Conservation (phyloP, 2,329 filamentous ascomycete species). For the Fusarium illudens region DNA sequence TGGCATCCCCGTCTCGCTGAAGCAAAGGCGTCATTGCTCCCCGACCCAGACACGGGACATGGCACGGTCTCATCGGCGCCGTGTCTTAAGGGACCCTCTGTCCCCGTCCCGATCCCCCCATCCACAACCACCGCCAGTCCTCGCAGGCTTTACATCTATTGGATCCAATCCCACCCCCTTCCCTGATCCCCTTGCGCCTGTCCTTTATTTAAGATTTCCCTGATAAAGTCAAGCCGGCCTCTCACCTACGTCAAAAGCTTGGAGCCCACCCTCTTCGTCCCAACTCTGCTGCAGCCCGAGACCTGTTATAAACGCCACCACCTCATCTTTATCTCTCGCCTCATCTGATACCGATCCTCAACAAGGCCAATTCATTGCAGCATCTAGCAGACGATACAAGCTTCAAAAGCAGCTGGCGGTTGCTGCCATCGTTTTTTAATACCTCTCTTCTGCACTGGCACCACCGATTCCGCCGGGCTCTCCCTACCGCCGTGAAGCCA, state of each 20-base stretch:
- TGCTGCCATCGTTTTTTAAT: neutral
- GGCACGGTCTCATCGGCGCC: constrained; percentile 28
- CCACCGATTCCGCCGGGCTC: neutral
- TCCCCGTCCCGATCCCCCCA: constrained; percentile 10
- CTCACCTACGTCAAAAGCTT: constrained; percentile 17
- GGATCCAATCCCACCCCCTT: constrained; percentile 11
- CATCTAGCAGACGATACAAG: neutral
- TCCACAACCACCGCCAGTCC: constrained; percentile 23
- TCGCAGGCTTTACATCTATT: constrained; percentile 10
- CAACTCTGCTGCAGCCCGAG: constrained; percentile 5
- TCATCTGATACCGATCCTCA: constrained; percentile 1
- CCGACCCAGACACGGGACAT: constrained; percentile 33
- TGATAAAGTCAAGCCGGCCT: constrained; percentile 10
- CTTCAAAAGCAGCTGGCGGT: constrained; percentile 3
- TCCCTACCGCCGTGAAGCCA: neutral
- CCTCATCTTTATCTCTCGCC: constrained; percentile 7
- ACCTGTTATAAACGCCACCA: constrained; percentile 20
- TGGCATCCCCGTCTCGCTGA: constrained; percentile 32
- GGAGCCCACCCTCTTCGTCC: constrained; percentile 13
- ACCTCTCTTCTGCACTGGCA: neutral
- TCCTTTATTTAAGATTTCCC: constrained; percentile 4
- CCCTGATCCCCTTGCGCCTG: neutral
- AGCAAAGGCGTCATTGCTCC: constrained; percentile 26
- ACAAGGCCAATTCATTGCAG: neutral
- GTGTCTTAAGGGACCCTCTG: constrained; percentile 26